Conservation (phyloP, 2,329 filamentous ascomycete species). For the Ceratocystis lukuohia region DNA sequence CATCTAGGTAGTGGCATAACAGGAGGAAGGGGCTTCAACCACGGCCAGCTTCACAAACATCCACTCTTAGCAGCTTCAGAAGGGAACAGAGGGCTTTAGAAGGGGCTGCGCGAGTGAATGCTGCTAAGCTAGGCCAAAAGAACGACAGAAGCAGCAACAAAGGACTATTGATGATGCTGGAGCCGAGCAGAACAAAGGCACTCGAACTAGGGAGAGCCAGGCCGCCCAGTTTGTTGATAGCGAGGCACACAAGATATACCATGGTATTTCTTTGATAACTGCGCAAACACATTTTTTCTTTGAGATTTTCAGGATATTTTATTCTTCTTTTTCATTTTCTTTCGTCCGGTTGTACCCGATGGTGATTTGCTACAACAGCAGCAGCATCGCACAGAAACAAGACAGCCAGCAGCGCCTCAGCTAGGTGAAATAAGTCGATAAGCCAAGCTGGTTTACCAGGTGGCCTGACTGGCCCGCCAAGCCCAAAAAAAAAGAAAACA, state of each 20-base stretch:
- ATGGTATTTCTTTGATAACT: no score
- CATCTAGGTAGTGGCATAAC: slow-evolving; percentile 14
- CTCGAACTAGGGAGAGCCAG: no score
- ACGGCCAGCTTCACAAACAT: slow-evolving; percentile 2
- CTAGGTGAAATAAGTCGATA: background rate
- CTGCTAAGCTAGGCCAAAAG: no score
- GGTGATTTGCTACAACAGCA: background rate
- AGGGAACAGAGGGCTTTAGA: background rate
- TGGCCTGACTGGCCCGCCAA: background rate
- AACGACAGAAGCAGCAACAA: no score
- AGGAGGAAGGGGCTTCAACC: slow-evolving; percentile 7
- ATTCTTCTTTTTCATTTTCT: background rate
- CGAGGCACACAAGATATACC: background rate
- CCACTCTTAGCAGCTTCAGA: slow-evolving; percentile 7
- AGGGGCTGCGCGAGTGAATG: no score
- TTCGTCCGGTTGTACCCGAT: background rate
- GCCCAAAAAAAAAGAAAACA: background rate
- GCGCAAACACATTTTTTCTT: no score
- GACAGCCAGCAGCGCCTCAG: no score
- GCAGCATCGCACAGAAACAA: background rate
- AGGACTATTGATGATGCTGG: no score
- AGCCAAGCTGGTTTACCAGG: background rate
- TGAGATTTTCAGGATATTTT: background rate
- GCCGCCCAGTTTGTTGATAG: background rate
- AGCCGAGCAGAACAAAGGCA: no score